These are phyloP conservation scores for Croton laevigatus DNA, from an alignment of 441 rosid genomes.

Conservation along the genomic window DNA sequence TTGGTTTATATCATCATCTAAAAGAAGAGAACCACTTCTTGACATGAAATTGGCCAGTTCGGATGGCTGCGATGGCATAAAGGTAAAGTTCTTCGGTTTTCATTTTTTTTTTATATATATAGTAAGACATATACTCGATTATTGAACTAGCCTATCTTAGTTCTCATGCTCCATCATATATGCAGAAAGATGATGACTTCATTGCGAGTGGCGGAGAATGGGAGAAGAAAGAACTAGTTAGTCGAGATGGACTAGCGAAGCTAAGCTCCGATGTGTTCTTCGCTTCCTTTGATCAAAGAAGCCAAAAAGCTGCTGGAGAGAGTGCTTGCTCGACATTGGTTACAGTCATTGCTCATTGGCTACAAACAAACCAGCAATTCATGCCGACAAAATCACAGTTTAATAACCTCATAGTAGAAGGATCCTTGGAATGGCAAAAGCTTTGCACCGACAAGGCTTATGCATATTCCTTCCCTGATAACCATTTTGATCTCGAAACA, in stretches of 20 bases:
- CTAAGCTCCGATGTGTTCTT: conserved; percentile 41
- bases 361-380: conserved; percentile 36
- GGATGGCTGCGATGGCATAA: too few relatives aligned
- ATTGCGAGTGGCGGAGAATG: conserved; percentile 7
- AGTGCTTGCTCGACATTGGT: conserved; percentile 60
- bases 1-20: conserved; percentile 14
- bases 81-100: too few relatives aligned
- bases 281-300: conserved; percentile 69
- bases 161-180: not conserved
- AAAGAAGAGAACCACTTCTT: conserved; percentile 7
- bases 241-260: conserved; percentile 46
- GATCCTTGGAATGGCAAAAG: conserved; percentile 53
- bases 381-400: conserved; percentile 46
- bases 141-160: not conserved
- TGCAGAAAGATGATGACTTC: conserved; percentile 11
- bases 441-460: conserved; percentile 38
- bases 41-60: not conserved
- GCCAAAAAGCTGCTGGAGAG: conserved; percentile 55
- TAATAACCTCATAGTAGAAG: conserved; percentile 52
- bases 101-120: too few relatives aligned
- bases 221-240: conserved; percentile 35
- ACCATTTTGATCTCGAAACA: conserved; percentile 66
- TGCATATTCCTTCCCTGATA: conserved; percentile 33
- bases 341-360: conserved; percentile 51
- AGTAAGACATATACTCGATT: too few relatives aligned